Percentiles rank a stretch among this genome's conserved stretches.
These are phyloP conservation scores for Fusarium veterinarium DNA, from an alignment of 2,329 filamentous ascomycete genomes.

Conservation along the genomic window DNA sequence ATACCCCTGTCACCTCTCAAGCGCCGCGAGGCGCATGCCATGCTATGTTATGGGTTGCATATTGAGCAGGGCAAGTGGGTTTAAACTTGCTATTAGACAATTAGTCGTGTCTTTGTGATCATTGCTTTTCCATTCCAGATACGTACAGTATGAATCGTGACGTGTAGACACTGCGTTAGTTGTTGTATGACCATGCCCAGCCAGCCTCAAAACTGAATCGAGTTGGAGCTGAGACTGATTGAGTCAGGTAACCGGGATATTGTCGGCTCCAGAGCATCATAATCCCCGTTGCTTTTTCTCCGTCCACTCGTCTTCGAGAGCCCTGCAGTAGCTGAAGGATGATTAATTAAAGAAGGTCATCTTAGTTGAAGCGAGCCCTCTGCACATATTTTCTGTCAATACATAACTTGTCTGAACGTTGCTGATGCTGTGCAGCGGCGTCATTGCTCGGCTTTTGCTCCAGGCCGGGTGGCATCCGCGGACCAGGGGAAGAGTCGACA, in stretches of 20 bases:
- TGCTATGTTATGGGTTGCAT: conserved; percentile 39
- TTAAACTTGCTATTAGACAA: conserved; percentile 32
- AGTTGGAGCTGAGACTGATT: conserved; percentile 5
- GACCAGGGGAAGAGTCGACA: conserved; percentile 23
- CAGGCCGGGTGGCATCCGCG: conserved; percentile 31
- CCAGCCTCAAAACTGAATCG: conserved; percentile 9
- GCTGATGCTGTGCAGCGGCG: conserved; percentile 2
- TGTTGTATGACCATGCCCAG: not conserved
- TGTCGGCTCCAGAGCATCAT: not conserved
- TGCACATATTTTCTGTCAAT: not conserved
- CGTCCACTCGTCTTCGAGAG: not conserved
- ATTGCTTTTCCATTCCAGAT: conserved; percentile 3
- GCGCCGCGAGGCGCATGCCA: conserved; percentile 33
- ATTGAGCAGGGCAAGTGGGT: conserved; percentile 26
- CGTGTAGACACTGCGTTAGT: not conserved
- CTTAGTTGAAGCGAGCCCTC: not conserved
- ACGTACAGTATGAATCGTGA: conserved; percentile 18
- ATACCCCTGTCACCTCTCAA: conserved; percentile 39
- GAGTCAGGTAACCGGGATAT: not conserved
- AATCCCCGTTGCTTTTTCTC: not conserved
- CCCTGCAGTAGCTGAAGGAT: not conserved
- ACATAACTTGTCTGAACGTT: not conserved
- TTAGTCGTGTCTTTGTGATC: conserved; percentile 28
- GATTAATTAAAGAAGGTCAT: not conserved
- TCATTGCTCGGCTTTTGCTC: conserved; percentile 8